Conservation (phyloP, 768 basidiomycete species). For the Lanmaoa rubissima region DNA sequence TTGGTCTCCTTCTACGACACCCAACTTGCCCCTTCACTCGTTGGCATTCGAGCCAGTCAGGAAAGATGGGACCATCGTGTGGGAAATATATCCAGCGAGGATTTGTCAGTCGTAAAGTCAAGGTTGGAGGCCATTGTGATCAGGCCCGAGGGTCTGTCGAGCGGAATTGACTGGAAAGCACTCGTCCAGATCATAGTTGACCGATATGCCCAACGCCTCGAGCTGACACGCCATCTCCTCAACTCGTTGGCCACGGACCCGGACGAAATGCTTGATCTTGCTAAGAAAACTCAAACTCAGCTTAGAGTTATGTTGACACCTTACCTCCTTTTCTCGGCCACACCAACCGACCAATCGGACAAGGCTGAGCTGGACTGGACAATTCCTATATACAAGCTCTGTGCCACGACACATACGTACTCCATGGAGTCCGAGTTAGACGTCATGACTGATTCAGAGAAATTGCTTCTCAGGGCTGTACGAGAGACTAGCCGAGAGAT, state of each 20-base stretch:
- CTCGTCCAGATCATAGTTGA: constrained; percentile 30
- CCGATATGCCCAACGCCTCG: constrained; percentile 32
- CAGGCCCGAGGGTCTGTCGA: constrained; percentile 17
- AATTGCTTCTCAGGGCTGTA: constrained; percentile 25
- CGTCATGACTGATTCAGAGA: constrained; percentile 30
- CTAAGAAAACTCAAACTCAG: constrained; percentile 19
- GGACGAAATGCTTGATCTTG: constrained; percentile 4
- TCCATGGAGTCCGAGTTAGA: neutral
- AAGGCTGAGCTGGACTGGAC: constrained; percentile 25
- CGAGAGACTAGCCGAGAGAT: constrained; percentile 42
- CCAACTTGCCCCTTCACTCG: constrained; percentile 30
- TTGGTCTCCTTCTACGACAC: constrained; percentile 40
- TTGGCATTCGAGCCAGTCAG: constrained; percentile 20
- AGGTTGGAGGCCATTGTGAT: constrained; percentile 4
- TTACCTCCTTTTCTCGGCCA: constrained; percentile 22
- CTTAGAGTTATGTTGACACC: constrained; percentile 31
- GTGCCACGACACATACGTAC: constrained; percentile 29
- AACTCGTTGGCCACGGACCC: constrained; percentile 5
- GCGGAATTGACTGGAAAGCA: constrained; percentile 36
- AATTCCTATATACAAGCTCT: constrained; percentile 28
- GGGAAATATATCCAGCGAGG: constrained; percentile 22
- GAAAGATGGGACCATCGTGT: constrained; percentile 35
- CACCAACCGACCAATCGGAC: constrained; percentile 2
- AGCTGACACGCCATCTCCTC: constrained; percentile 24
- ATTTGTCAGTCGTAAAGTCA: constrained; percentile 12